Percentiles rank a stretch among this genome's conserved stretches.
Conservation (phyloP, 805 yeast genomes). For the Brettanomyces naardenensis region DNA sequence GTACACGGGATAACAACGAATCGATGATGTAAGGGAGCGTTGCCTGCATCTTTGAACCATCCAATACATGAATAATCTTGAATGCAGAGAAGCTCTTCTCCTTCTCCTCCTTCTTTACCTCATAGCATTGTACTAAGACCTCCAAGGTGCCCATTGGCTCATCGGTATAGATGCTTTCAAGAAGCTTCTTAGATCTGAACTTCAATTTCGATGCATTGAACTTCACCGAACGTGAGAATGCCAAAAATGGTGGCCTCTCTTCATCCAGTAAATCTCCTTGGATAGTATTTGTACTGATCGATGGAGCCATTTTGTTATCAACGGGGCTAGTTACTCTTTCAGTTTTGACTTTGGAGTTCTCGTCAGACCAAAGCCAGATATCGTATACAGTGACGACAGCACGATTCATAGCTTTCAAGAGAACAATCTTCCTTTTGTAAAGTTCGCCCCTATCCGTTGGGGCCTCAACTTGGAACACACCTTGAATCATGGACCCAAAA, state of each 20-base stretch:
- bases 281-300: neutral
- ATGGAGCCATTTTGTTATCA: neutral
- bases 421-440: conserved; percentile 44
- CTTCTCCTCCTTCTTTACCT: conserved; percentile 15
- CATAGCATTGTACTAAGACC: conserved; percentile 37
- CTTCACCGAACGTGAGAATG: conserved; percentile 28
- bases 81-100: conserved; percentile 30
- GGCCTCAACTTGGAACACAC: conserved; percentile 69
- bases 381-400: conserved; percentile 46
- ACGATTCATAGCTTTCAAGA: conserved; percentile 57
- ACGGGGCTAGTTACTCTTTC: neutral
- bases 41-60: conserved; percentile 72
- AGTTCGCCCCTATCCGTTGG: conserved; percentile 44
- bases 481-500: conserved; percentile 64
- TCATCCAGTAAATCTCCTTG: conserved; percentile 5
- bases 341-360: conserved; percentile 18
- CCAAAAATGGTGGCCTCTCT: conserved; percentile 16
- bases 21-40: conserved; percentile 64
- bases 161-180: conserved; percentile 55
- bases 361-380: conserved; percentile 69
- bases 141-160: conserved; percentile 74
- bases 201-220: conserved; percentile 55
- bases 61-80: conserved; percentile 68
- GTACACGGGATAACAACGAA: conserved; percentile 42
- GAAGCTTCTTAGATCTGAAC: conserved; percentile 55